These are phyloP conservation scores for Geoglossum glabrum DNA, from an alignment of 495 filamentous ascomycete genomes.

Conservation along the genomic window DNA sequence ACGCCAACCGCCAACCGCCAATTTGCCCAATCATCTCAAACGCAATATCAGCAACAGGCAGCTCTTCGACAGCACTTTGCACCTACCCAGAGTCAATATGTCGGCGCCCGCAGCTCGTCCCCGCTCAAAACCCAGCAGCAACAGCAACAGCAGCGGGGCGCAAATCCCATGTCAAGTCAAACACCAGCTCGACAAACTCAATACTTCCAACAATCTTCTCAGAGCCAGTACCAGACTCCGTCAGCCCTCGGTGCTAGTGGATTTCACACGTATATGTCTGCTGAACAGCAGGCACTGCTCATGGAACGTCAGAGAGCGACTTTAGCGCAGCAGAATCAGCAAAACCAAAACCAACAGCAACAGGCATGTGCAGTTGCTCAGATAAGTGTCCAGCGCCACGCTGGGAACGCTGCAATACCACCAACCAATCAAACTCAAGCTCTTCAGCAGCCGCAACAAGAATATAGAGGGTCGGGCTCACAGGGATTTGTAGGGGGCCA, in stretches of 20 bases:
- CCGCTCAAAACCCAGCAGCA: neutral
- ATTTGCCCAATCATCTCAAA: neutral
- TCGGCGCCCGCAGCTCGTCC: neutral
- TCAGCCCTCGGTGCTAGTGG: constrained; percentile 11
- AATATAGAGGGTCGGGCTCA: neutral
- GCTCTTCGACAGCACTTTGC: neutral
- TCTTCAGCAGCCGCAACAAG: neutral
- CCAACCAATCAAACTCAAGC: neutral
- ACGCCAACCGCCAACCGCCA: neutral
- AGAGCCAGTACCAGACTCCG: constrained; percentile 7
- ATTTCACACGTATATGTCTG: constrained; percentile 10
- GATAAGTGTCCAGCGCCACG: neutral
- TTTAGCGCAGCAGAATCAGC: constrained; percentile 14
- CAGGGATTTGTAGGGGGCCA: neutral
- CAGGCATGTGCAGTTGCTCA: neutral
- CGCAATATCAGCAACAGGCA: constrained; percentile 2
- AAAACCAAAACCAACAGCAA: constrained; percentile 2
- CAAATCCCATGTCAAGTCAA: neutral
- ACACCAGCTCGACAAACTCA: neutral
- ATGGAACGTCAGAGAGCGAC: constrained; percentile 16
- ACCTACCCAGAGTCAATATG: neutral
- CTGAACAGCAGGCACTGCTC: constrained; percentile 16
- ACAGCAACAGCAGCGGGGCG: neutral
- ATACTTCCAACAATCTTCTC: constrained; percentile 1
- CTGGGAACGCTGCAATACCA: neutral